phyloP scores from a whole-genome alignment of 345 rosid genomes.

The Rubroshorea leprosula region DNA sequence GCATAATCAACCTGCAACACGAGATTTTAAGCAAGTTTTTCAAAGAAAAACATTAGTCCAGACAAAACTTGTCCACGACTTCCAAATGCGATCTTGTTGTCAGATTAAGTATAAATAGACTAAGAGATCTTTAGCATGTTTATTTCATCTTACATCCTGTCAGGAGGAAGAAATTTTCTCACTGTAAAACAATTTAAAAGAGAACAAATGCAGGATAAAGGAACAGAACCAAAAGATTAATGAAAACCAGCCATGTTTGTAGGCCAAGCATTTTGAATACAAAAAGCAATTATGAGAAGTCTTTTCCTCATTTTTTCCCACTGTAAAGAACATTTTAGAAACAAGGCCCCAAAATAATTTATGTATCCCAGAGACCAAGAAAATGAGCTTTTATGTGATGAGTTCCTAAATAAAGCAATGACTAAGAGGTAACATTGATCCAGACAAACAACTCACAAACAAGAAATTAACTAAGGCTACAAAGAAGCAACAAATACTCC shows the following conservation, averaged over 20 bases:
- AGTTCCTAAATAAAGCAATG: too few relatives aligned
- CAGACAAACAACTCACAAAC: background rate
- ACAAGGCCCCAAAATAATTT: too few relatives aligned
- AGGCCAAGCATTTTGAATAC: too few relatives aligned
- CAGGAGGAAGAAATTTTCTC: background rate
- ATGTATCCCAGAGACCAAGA: too few relatives aligned
- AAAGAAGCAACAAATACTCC: constrained; percentile 38
- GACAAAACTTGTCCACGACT: too few relatives aligned
- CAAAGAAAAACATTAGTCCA: too few relatives aligned
- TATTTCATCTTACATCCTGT: background rate
- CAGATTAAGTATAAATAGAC: background rate
- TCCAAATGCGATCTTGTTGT: background rate
- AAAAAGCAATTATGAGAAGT: too few relatives aligned
- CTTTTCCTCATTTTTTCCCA: too few relatives aligned
- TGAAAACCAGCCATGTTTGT: background rate
- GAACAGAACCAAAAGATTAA: background rate
- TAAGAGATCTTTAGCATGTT: background rate
- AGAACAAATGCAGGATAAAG: background rate
- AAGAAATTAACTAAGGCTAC: constrained; percentile 17
- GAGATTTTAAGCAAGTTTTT: background rate
- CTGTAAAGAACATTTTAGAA: too few relatives aligned
- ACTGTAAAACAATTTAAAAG: background rate
- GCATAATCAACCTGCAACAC: constrained; percentile 78
- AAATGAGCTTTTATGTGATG: too few relatives aligned
- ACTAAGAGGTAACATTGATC: too few relatives aligned